Evolutionary conservation across 2,329 filamentous ascomycete genomes (phyloP).

Genomic region (Diaporthe vaccinii): DNA sequence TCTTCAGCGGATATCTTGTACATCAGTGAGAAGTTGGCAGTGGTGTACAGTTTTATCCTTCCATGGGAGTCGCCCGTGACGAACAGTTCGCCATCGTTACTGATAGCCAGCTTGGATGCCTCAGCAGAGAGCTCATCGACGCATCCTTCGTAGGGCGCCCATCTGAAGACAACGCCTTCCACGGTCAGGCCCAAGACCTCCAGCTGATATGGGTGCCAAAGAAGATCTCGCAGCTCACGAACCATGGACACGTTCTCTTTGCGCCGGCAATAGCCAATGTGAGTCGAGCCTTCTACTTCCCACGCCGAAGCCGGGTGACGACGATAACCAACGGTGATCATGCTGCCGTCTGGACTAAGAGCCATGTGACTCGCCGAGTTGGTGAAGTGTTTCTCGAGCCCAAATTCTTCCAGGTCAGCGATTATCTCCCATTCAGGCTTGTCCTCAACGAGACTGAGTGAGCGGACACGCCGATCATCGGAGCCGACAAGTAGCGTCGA

Average conservation of each 20-base stretch:
- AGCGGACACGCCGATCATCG: neutral
- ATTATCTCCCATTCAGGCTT: neutral
- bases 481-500: neutral
- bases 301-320: constrained; percentile 5
- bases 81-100: constrained; percentile 7
- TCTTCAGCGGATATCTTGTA: neutral
- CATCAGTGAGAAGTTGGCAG: neutral
- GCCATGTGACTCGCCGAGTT: constrained; percentile 17
- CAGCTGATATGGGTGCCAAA: constrained; percentile 8
- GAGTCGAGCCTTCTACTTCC: neutral
- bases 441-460: neutral
- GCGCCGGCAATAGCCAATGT: neutral
- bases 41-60: neutral
- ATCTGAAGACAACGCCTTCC: constrained; percentile 9
- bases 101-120: neutral
- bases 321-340: neutral
- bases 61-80: neutral
- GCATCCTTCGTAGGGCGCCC: neutral
- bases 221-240: neutral
- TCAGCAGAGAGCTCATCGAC: neutral
- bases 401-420: neutral
- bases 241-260: neutral
- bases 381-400: constrained; percentile 4
- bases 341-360: neutral
- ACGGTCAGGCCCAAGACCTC: neutral